Base-by-base conservation (phyloP, 371 early-diverging fungal species). In the Mucor ambiguus region DNA sequence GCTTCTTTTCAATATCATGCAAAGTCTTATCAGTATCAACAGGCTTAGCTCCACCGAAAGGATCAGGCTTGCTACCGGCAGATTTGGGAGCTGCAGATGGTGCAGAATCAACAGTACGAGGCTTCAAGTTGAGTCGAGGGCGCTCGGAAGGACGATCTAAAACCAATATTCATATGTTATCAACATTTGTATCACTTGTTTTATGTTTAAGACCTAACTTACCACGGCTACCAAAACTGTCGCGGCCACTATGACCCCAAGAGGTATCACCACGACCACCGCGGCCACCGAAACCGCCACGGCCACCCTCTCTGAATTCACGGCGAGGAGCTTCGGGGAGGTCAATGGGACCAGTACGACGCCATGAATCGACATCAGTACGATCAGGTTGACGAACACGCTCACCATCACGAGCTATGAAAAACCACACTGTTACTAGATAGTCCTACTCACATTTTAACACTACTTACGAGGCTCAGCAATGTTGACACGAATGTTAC, bases 41-140 rank as follows among this genome's bases (percentile, higher is more conserved):
- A 61, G 95, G 92, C 64, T 81, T 87, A 64, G 95, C 95, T 24
- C 79, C 89, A 57, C 95, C 95, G 64, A 95, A 95, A 35, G 95
- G 95, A 79, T 89, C 93, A 33, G 89, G 68, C 71, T 90, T 91
- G 58, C 54, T 75, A 43, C 72, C 55, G n/a, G 69, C 20, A 18
- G 35, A 12, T 9, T 55, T 58, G 10, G 60, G 56, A 18, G 60
- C 49, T 41, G 64, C 26, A 43, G 70, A 14, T 52, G 80, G 41
- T 14, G 70, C 46, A 41, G 78, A 63, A 30, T 85, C 83, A 35
- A 77, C 73, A 43, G 86, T 82, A 69, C 91, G 90, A 64, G 92
- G 92, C 80, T 85, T 83, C 59, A 93, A 79, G 41, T 91, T 87
- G 32, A 92, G 81, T 72, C 84, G 89, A 70, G 81, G 81, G 58